Evolutionary conservation across 345 rosid species (phyloP).

Genomic region (Eucalyptus rudis): DNA sequence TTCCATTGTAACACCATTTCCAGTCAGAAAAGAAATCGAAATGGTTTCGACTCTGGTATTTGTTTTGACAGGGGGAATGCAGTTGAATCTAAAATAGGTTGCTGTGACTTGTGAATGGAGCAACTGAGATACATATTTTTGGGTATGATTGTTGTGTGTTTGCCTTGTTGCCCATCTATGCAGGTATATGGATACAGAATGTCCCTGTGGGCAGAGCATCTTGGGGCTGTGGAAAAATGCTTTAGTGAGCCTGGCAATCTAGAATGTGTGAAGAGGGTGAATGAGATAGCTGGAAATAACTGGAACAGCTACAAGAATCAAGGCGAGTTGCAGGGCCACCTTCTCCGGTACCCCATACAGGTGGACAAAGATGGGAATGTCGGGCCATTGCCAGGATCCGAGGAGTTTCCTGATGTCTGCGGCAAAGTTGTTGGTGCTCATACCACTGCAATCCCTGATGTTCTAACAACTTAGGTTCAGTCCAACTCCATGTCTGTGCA

Average conservation of each 20-base stretch:
- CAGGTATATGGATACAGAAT: slow-evolving; percentile 89
- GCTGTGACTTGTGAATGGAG: neutral
- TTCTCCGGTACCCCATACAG: slow-evolving; percentile 65
- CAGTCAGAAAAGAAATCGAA: neutral
- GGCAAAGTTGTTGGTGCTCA: slow-evolving; percentile 67
- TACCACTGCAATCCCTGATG: slow-evolving; percentile 45
- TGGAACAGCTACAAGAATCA: slow-evolving; percentile 44
- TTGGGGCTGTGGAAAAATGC: slow-evolving; percentile 18
- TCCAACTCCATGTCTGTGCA: neutral
- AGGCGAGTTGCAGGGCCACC: slow-evolving; percentile 54
- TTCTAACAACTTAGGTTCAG: slow-evolving; percentile 43
- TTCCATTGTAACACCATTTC: neutral
- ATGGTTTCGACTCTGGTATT: neutral
- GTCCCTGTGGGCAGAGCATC: slow-evolving; percentile 95
- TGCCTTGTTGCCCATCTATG: neutral
- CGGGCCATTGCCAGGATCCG: slow-evolving; percentile 40
- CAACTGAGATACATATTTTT: neutral
- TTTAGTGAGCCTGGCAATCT: slow-evolving; percentile 40
- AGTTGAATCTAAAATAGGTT: neutral
- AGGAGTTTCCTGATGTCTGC: slow-evolving; percentile 81
- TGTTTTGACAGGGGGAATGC: neutral
- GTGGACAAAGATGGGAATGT: slow-evolving; percentile 58
- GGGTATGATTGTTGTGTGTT: neutral
- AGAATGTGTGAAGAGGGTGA: slow-evolving; percentile 54
- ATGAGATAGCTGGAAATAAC: slow-evolving; percentile 44